phyloP scores from a whole-genome alignment of 495 filamentous ascomycete genomes.

The Penicillium mononematosum region DNA sequence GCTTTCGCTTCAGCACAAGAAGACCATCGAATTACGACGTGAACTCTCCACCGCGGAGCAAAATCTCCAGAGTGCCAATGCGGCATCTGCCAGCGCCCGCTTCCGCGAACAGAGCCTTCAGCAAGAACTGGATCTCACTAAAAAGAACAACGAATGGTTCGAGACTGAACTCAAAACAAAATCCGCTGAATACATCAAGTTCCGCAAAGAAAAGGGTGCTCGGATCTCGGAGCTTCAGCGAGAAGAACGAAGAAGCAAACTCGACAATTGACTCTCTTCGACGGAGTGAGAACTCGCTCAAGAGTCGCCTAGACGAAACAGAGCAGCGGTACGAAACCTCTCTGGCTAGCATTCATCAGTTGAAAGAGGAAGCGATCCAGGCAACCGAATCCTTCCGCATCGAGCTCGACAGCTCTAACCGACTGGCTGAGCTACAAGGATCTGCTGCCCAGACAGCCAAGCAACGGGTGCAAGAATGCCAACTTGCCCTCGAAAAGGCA shows the following conservation, averaged over 20 bases:
- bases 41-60: constrained; percentile 79
- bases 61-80: constrained; percentile 73
- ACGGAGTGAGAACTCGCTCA: constrained; percentile 74
- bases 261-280: constrained; percentile 72
- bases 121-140: constrained; percentile 83
- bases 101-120: constrained; percentile 85
- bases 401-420: constrained; percentile 73
- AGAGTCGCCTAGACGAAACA: constrained; percentile 76
- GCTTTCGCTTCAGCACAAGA: constrained; percentile 81
- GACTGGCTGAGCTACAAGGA: constrained; percentile 81
- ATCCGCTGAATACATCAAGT: constrained; percentile 77
- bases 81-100: constrained; percentile 69
- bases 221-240: constrained; percentile 84
- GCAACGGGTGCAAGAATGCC: constrained; percentile 77
- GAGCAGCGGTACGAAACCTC: constrained; percentile 84
- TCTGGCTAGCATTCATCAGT: constrained; percentile 72
- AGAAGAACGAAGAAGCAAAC: constrained; percentile 78
- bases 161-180: constrained; percentile 89
- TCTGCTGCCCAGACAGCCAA: constrained; percentile 79
- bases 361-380: constrained; percentile 77
- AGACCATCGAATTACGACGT: constrained; percentile 75
- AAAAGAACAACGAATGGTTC: constrained; percentile 88
- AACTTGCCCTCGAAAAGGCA: constrained; percentile 69
- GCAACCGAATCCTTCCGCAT: constrained; percentile 78
- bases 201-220: constrained; percentile 89